These are phyloP conservation scores for Calonectria ilicicola DNA, from an alignment of 2,329 filamentous ascomycete species.

Conservation along the genomic window DNA sequence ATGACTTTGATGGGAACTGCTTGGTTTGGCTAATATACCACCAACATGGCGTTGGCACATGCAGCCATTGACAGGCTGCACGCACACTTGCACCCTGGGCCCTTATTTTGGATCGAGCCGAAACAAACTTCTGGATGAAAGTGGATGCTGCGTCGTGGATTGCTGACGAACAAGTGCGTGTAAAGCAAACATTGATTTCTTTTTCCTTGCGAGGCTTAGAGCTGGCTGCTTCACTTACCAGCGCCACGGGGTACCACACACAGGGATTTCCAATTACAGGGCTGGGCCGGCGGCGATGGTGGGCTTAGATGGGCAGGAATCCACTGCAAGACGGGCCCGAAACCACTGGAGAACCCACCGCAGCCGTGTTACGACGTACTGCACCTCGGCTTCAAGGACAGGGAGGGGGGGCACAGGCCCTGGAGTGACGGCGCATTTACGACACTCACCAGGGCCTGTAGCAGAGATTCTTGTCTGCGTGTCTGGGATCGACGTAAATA, in stretches of 20 bases:
- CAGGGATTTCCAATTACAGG: constrained; percentile 18
- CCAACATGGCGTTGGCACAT: background rate
- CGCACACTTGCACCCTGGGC: background rate
- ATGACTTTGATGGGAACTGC: constrained; percentile 5
- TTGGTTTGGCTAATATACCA: background rate
- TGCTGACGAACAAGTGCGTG: constrained; percentile 37
- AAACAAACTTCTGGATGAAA: constrained; percentile 5
- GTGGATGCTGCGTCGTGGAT: constrained; percentile 32
- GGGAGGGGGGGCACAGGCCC: constrained; percentile 9
- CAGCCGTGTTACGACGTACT: constrained; percentile 32
- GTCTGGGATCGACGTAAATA: constrained; percentile 35
- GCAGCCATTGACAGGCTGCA: background rate
- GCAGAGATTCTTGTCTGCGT: constrained; percentile 26
- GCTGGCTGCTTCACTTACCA: constrained; percentile 38
- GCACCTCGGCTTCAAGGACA: constrained; percentile 33
- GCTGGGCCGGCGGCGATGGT: constrained; percentile 9
- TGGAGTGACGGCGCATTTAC: constrained; percentile 12
- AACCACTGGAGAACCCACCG: constrained; percentile 34
- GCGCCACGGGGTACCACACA: constrained; percentile 37
- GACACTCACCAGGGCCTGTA: constrained; percentile 10
- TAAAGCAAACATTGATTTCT: background rate
- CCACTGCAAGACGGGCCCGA: constrained; percentile 17
- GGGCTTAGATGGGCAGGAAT: constrained; percentile 12
- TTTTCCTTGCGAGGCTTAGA: constrained; percentile 10
- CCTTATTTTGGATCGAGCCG: background rate